Conservation (phyloP, 2,329 filamentous ascomycete species). For the Parastagonospora avenae region DNA sequence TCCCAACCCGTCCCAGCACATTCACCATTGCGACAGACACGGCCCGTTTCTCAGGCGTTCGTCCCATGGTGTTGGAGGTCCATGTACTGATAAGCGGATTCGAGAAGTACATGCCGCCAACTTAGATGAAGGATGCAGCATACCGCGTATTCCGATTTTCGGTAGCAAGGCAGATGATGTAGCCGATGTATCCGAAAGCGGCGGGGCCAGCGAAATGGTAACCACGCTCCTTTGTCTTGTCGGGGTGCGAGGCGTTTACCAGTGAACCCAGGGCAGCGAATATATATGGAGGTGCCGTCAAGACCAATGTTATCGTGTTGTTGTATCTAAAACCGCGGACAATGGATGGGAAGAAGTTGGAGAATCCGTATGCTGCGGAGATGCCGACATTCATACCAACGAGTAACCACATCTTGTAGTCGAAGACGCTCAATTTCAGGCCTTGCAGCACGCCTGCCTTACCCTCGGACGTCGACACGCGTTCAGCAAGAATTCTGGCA, state of each 20-base stretch:
- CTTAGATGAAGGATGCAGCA: constrained; percentile 35
- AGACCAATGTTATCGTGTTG: constrained; percentile 29
- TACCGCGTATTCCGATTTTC: constrained; percentile 11
- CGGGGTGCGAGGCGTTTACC: constrained; percentile 54
- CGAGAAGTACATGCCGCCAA: constrained; percentile 33
- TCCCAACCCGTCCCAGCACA: constrained; percentile 44
- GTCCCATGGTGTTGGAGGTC: constrained; percentile 37
- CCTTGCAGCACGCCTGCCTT: constrained; percentile 1
- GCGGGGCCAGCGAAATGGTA: constrained; percentile 53
- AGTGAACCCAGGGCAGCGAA: constrained; percentile 52
- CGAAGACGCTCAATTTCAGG: background rate
- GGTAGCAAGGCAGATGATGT: constrained; percentile 26
- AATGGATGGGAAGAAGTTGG: background rate
- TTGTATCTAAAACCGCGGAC: constrained; percentile 25
- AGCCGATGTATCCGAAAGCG: constrained; percentile 45
- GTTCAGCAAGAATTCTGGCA: constrained; percentile 2
- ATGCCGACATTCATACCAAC: background rate
- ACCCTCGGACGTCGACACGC: background rate
- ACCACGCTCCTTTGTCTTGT: constrained; percentile 52
- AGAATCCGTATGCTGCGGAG: background rate
- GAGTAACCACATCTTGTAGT: constrained; percentile 6
- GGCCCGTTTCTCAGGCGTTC: constrained; percentile 47
- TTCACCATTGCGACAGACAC: constrained; percentile 43
- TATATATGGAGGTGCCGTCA: constrained; percentile 52
- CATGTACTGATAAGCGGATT: constrained; percentile 44